These are phyloP conservation scores for Chlamydomonas sp. DNA, from an alignment of 139 green algal genomes.

Conservation along the genomic window DNA sequence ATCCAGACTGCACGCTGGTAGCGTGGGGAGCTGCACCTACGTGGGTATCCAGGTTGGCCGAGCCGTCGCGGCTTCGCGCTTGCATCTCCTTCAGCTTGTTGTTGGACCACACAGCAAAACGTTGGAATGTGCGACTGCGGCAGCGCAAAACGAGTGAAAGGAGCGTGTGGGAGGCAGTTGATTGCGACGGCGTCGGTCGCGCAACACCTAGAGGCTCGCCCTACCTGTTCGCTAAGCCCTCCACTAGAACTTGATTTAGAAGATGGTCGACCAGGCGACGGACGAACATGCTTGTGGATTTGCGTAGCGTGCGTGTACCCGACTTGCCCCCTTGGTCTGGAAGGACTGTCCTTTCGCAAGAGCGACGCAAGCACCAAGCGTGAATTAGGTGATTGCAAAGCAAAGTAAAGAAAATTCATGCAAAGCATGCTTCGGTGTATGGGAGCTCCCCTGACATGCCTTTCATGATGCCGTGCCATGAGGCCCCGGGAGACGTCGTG, in stretches of 20 bases:
- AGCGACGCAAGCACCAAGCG: neutral
- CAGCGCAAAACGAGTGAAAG: neutral
- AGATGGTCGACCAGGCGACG: slow-evolving; percentile 47
- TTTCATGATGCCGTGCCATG: too few relatives aligned
- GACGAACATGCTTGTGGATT: slow-evolving; percentile 32
- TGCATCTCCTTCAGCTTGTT: slow-evolving; percentile 34
- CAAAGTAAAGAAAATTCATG: too few relatives aligned
- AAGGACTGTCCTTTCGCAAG: neutral
- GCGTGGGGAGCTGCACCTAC: neutral
- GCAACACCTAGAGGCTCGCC: neutral
- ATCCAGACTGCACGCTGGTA: neutral
- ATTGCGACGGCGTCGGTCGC: neutral
- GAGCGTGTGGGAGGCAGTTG: neutral
- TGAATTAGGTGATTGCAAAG: too few relatives aligned
- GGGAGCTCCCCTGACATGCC: too few relatives aligned
- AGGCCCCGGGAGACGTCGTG: too few relatives aligned
- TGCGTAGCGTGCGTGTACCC: too few relatives aligned
- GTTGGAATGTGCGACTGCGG: slow-evolving; percentile 43
- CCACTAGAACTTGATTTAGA: slow-evolving; percentile 53
- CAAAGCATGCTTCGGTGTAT: too few relatives aligned
- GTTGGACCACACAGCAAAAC: slow-evolving; percentile 45
- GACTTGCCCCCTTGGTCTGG: neutral
- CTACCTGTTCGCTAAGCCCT: slow-evolving; percentile 50
- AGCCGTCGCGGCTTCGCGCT: slow-evolving; percentile 10
- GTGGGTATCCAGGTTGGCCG: slow-evolving; percentile 20